Evolutionary conservation across 2,329 filamentous ascomycete species (phyloP).

Genomic region (Diaporthe sp.): DNA sequence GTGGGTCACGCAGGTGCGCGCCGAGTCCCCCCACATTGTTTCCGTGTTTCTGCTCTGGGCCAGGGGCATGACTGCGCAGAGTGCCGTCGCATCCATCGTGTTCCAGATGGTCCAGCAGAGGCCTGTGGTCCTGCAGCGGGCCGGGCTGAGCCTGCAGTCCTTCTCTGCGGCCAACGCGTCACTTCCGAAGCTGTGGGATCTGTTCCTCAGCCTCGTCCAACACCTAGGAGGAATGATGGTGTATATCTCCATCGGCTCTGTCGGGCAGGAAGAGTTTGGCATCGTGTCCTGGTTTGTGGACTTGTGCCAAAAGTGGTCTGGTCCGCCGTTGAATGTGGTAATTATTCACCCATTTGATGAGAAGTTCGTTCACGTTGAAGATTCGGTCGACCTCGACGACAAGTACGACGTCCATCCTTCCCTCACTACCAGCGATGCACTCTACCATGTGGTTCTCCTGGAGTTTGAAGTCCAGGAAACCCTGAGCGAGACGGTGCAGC

Average conservation of each 20-base stretch:
- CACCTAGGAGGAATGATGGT: constrained; percentile 43
- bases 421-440: constrained; percentile 46
- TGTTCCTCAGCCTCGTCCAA: constrained; percentile 42
- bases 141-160: constrained; percentile 40
- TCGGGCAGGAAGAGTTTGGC: constrained; percentile 45
- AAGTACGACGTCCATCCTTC: constrained; percentile 47
- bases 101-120: constrained; percentile 46
- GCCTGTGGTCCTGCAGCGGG: constrained; percentile 41
- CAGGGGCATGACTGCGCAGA: constrained; percentile 46
- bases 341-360: constrained; percentile 46
- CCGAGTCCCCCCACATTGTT: constrained; percentile 41
- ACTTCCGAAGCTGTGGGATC: constrained; percentile 42
- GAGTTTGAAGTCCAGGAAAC: constrained; percentile 41
- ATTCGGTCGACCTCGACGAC: constrained; percentile 45
- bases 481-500: constrained; percentile 43
- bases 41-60: constrained; percentile 46
- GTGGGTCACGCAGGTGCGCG: constrained; percentile 44
- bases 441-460: constrained; percentile 45
- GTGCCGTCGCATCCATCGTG: constrained; percentile 44
- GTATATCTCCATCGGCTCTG: constrained; percentile 46
- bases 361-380: constrained; percentile 41
- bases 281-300: constrained; percentile 45
- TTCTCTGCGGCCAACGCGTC: constrained; percentile 42
- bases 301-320: constrained; percentile 43
- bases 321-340: constrained; percentile 44